phyloP scores from a whole-genome alignment of 169 alveolate genomes.

The Eimeria falciformis region DNA sequence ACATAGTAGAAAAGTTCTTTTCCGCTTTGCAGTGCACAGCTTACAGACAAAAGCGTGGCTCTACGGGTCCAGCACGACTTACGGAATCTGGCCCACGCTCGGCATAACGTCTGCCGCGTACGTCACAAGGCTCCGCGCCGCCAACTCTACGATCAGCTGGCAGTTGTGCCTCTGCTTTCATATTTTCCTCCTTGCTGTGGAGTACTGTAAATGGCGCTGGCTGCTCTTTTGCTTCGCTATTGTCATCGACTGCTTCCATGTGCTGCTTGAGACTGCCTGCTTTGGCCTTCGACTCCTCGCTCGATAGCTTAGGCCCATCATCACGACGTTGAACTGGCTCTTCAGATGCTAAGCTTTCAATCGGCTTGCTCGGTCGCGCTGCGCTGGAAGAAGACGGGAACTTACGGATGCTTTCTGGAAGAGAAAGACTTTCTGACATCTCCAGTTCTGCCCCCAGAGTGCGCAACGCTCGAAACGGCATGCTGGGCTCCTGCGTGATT shows the following conservation, averaged over 20 bases:
- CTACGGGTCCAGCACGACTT: too few species aligned
- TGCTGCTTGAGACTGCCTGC: not conserved
- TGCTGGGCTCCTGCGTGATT: not conserved
- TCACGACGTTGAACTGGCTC: not conserved
- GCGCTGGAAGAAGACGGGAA: not conserved
- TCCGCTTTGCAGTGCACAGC: too few species aligned
- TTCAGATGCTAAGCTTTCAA: not conserved
- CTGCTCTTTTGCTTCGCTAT: slow-evolving; percentile 21
- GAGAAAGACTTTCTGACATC: not conserved
- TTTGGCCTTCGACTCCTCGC: not conserved
- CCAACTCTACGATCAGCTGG: too few species aligned
- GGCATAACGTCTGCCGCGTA: too few species aligned
- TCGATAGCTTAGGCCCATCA: not conserved
- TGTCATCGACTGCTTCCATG: slow-evolving; percentile 9
- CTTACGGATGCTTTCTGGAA: not conserved
- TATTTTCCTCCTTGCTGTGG: too few species aligned
- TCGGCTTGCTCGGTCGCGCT: not conserved
- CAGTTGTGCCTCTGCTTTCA: too few species aligned
- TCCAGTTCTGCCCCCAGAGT: slow-evolving; percentile 69
- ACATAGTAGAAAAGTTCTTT: too few species aligned
- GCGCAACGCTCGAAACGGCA: slow-evolving; percentile 10
- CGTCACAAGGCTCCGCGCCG: too few species aligned
- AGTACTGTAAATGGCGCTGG: too few species aligned
- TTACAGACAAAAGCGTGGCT: too few species aligned
- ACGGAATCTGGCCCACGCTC: too few species aligned